A percentile compares a stretch with the other conserved stretches of the same genome.
Evolutionary conservation across 2,329 filamentous ascomycete species (phyloP).

Genomic region (Sporothrix pseudoabietina): DNA sequence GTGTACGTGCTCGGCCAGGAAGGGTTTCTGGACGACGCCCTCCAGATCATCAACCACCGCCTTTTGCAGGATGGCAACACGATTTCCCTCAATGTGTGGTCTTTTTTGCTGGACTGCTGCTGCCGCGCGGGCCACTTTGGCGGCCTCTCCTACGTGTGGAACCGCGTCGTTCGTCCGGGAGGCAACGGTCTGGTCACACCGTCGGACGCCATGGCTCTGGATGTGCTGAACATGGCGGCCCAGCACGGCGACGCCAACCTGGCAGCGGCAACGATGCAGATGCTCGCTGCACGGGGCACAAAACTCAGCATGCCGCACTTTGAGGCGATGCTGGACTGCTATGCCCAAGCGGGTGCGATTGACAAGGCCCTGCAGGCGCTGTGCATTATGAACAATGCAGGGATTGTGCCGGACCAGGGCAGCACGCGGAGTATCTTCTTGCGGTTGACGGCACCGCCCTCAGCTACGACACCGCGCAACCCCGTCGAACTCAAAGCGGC

Average conservation of each 20-base stretch:
- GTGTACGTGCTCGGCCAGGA: constrained; percentile 71
- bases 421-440: constrained; percentile 66
- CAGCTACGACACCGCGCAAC: not conserved
- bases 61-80: constrained; percentile 44
- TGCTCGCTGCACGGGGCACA: constrained; percentile 61
- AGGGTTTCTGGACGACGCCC: constrained; percentile 75
- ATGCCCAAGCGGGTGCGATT: constrained; percentile 63
- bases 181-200: constrained; percentile 56
- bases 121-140: constrained; percentile 64
- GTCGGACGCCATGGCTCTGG: constrained; percentile 44
- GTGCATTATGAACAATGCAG: constrained; percentile 70
- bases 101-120: constrained; percentile 74
- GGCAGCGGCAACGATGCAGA: constrained; percentile 69
- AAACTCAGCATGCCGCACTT: constrained; percentile 70
- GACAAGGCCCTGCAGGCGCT: constrained; percentile 68
- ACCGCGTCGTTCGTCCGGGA: constrained; percentile 45
- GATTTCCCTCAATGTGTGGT: constrained; percentile 60
- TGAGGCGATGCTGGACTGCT: constrained; percentile 74
- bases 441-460: not conserved
- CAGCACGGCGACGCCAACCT: constrained; percentile 67
- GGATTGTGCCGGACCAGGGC: constrained; percentile 57
- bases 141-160: constrained; percentile 72
- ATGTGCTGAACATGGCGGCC: constrained; percentile 72
- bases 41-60: constrained; percentile 66
- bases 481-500: not conserved